Percentiles rank a stretch among this genome's conserved stretches.
Evolutionary conservation across 306 rosid species (phyloP).

Genomic region (Gastrolobium villosum): DNA sequence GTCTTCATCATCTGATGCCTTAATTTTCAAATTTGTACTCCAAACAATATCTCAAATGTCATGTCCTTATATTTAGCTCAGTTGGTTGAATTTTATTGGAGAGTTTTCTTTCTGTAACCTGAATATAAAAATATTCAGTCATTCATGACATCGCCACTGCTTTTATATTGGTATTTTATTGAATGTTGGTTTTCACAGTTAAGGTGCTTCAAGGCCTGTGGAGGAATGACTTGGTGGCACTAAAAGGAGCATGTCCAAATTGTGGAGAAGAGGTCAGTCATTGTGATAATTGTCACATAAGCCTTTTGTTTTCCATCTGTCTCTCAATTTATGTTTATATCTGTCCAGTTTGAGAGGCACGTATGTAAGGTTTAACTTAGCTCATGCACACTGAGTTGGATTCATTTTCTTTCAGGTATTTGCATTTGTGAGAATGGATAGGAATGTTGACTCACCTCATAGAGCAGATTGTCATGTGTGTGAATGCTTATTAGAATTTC

Average conservation of each 20-base stretch:
- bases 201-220: slow-evolving; percentile 87
- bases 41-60: not conserved
- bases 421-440: slow-evolving; percentile 84
- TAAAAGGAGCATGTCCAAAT: slow-evolving; percentile 82
- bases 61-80: slow-evolving; percentile 6
- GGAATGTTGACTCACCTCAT: slow-evolving; percentile 69
- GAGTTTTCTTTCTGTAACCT: not conserved
- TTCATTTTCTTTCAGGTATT: slow-evolving; percentile 72
- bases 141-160: not conserved
- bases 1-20: slow-evolving; percentile 25
- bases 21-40: slow-evolving; percentile 15
- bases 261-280: slow-evolving; percentile 83
- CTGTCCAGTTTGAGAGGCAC: slow-evolving; percentile 19
- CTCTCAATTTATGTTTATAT: slow-evolving; percentile 8
- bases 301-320: not conserved
- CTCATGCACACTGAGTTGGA: slow-evolving; percentile 24
- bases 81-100: slow-evolving; percentile 8
- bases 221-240: slow-evolving; percentile 80
- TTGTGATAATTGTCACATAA: not conserved
- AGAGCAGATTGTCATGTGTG: slow-evolving; percentile 96
- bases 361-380: slow-evolving; percentile 10
- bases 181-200: slow-evolving; percentile 55
- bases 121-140: not conserved
- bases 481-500: slow-evolving; percentile 80
- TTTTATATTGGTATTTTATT: slow-evolving; percentile 13